These are phyloP conservation scores for Capsicum chinense DNA, from an alignment of 257 asterid genomes.

Conservation along the genomic window DNA sequence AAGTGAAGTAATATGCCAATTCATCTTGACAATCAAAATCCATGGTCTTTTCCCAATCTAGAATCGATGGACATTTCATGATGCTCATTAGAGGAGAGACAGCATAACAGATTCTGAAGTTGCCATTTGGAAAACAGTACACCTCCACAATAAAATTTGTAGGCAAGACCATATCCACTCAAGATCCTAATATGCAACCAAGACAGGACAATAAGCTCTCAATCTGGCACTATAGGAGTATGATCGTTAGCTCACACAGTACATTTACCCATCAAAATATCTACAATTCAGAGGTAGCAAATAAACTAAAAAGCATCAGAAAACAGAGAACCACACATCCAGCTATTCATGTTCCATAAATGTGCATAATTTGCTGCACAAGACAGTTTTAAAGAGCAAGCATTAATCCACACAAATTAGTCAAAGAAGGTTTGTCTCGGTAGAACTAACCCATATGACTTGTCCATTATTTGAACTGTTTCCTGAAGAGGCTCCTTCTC, in stretches of 20 bases:
- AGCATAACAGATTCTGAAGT: no score
- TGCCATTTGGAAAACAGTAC: no score
- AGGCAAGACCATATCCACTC: no score
- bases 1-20: no score
- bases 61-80: no score
- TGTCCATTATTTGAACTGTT: no score
- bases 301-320: not conserved
- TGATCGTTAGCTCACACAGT: not conserved
- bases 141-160: no score
- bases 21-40: no score
- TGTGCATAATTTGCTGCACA: constrained; percentile 21
- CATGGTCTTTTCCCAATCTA: no score
- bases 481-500: no score
- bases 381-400: not conserved
- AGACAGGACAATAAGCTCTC: not conserved
- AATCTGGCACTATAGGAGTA: not conserved
- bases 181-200: not conserved
- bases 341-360: not conserved
- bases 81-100: no score
- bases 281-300: not conserved
- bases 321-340: not conserved
- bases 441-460: constrained; percentile 3
- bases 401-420: constrained; percentile 11
- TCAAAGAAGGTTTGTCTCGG: not conserved
- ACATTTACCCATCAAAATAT: constrained; percentile 4